Conservation (phyloP, 768 basidiomycete genomes). For the Trametes elegans region DNA sequence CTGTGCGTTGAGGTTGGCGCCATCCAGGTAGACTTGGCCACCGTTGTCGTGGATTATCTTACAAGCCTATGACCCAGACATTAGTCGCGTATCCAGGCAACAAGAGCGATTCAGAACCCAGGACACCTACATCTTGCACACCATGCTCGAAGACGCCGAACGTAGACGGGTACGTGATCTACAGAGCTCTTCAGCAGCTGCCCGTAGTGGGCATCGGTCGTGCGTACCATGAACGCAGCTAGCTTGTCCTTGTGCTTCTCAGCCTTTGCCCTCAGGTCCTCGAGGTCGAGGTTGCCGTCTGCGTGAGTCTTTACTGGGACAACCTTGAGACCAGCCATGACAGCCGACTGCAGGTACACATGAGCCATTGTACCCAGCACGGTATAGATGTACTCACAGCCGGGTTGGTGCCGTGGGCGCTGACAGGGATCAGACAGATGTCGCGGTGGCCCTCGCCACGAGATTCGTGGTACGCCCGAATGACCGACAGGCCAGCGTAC, state of each 20-base stretch:
- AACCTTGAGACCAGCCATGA: constrained; percentile 96
- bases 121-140: constrained; percentile 58
- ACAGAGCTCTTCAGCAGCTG: background rate
- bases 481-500: constrained; percentile 93
- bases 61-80: constrained; percentile 60
- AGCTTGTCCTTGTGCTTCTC: constrained; percentile 88
- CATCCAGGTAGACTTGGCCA: constrained; percentile 97
- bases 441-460: constrained; percentile 83
- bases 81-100: background rate
- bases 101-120: background rate
- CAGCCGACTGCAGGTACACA: constrained; percentile 64
- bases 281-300: constrained; percentile 88
- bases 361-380: background rate
- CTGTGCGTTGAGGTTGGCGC: constrained; percentile 94
- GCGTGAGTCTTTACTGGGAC: constrained; percentile 87
- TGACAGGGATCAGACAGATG: constrained; percentile 91
- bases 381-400: constrained; percentile 57
- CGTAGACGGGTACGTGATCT: constrained; percentile 97
- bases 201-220: background rate
- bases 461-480: constrained; percentile 91
- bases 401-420: constrained; percentile 98
- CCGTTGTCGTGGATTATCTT: constrained; percentile 92
- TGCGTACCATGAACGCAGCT: constrained; percentile 89
- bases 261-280: constrained; percentile 83
- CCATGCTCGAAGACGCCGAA: constrained; percentile 98